Evolutionary conservation across 139 green algal species (phyloP).

Genomic region (Penium margaritaceum): DNA sequence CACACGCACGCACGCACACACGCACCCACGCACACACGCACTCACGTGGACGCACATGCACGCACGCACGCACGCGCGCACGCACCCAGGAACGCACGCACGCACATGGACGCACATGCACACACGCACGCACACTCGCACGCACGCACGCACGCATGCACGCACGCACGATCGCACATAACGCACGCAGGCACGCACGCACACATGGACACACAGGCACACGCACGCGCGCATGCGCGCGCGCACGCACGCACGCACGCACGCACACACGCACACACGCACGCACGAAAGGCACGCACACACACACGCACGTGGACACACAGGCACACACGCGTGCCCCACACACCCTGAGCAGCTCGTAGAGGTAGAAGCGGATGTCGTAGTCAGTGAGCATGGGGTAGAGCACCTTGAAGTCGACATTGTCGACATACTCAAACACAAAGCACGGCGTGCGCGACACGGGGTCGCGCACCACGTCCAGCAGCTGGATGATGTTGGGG

Average conservation of each 20-base stretch:
- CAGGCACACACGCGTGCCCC: not conserved
- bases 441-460: constrained; percentile 82
- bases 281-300: not conserved
- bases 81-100: not conserved
- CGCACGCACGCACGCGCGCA: too few species aligned
- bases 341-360: constrained; percentile 75
- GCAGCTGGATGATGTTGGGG: constrained; percentile 90
- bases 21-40: too few species aligned
- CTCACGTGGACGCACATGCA: too few species aligned
- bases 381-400: constrained; percentile 89
- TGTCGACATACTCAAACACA: constrained; percentile 93
- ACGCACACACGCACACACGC: constrained; percentile 3
- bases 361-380: constrained; percentile 95
- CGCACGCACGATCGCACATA: too few species aligned
- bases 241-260: too few species aligned
- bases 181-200: too few species aligned
- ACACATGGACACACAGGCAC: too few species aligned
- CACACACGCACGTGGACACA: not conserved
- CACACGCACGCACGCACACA: not conserved
- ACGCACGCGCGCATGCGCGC: too few species aligned
- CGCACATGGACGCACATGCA: not conserved
- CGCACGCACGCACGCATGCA: too few species aligned
- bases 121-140: too few species aligned
- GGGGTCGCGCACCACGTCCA: constrained; percentile 88
- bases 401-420: constrained; percentile 80